Evolutionary conservation across 1,284 basidiomycete species (phyloP), one percentile per base, ranked within the genome.

Genomic region (Ganoderma lucidum): DNA sequence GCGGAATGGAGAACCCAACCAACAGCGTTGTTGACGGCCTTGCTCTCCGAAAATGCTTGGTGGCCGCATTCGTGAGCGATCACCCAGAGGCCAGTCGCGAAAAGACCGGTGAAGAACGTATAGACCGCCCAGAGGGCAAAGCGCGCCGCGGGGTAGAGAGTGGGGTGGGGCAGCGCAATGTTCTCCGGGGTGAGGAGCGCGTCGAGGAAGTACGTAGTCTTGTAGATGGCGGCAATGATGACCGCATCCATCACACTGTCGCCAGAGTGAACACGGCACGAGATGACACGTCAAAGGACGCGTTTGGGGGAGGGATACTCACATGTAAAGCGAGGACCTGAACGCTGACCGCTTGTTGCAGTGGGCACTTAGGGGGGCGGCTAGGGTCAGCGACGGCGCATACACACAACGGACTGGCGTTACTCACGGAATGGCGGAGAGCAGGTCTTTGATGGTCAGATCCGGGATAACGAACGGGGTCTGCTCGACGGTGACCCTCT

Each of bases 1-100:
- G 88, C 89, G 56, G 96, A 98, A 83, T 99, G 98, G 48, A 99
- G 86, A 71, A 98, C 80, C 94, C 96, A 98, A 41, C 97, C 97
- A 73, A 97, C 95, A 44, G 90, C 81, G 86, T 99, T 96, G 87
- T 99, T 99, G 82, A 99, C 86, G 39, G 86, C 81, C 85, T 98
- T 99, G 74, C 93, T 97, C 73, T 96, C 91, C n/a, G 96, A 98
- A 86, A 96, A 99, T 0, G 95, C 94, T 82, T 98, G 97, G 82
- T 99, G 98, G 60, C 98, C 97, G 77, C 94, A 95, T 80, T 96
- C 92, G 75, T 95, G 94, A 55, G 92, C 97, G 72, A 98, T 86
- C 74, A 98, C 93, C 97, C 97, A 98, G 64, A 98, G 83, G 76
- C 97, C 98, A 41, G 97, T 99, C 37, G 89, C 93, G 71, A 96